Conservation (phyloP, 768 basidiomycete species). For the Mycena capillaripes region DNA sequence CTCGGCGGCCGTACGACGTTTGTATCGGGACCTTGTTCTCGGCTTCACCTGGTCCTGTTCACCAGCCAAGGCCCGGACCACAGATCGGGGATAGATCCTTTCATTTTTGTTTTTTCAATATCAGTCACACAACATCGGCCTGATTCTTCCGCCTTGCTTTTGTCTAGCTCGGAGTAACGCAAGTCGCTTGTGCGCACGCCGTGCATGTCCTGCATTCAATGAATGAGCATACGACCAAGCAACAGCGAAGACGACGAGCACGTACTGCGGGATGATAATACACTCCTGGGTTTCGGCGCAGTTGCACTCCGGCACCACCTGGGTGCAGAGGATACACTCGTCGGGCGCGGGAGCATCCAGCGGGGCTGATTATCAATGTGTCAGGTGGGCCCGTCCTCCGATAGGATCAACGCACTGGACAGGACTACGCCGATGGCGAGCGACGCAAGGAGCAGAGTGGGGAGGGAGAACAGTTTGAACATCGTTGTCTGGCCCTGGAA, state of each 20-base stretch:
- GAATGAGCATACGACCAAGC: background rate
- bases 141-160: no score
- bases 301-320: background rate
- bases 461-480: no score
- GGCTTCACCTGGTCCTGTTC: no score
- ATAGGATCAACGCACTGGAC: background rate
- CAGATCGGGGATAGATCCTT: no score
- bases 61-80: no score
- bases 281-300: background rate
- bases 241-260: background rate
- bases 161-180: background rate
- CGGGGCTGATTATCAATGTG: background rate
- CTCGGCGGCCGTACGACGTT: no score
- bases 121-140: no score
- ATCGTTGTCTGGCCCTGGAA: no score
- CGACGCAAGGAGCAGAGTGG: background rate
- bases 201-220: background rate
- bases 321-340: background rate
- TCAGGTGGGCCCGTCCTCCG: background rate
- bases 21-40: no score
- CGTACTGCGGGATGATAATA: background rate
- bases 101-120: no score
- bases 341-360: background rate
- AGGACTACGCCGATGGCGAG: background rate
- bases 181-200: background rate